Conservation (phyloP, 2,329 filamentous ascomycete species). For the Fusarium zealandicum region DNA sequence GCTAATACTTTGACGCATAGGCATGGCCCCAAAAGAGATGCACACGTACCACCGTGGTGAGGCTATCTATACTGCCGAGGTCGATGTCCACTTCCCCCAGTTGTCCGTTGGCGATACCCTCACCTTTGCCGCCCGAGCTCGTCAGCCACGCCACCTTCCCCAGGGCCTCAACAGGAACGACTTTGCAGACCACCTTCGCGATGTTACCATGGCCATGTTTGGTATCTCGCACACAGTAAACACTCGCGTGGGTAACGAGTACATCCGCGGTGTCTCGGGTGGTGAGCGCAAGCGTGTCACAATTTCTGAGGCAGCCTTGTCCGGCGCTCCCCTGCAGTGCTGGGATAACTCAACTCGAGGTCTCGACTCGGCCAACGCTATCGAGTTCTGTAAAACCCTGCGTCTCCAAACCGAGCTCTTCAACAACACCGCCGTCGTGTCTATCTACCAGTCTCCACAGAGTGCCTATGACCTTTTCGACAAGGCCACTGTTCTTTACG, state of each 20-base stretch:
- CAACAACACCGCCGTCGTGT: conserved; percentile 70
- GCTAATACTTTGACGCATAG: conserved; percentile 44
- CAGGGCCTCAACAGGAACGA: conserved; percentile 60
- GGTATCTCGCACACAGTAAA: conserved; percentile 77
- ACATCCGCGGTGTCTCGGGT: conserved; percentile 75
- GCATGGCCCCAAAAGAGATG: conserved; percentile 76
- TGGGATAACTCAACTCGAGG: conserved; percentile 79
- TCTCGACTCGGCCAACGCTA: conserved; percentile 76
- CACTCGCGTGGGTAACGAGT: conserved; percentile 78
- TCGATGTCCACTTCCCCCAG: conserved; percentile 82
- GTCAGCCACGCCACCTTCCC: conserved; percentile 68
- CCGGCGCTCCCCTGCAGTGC: conserved; percentile 66
- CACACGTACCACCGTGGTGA: conserved; percentile 80
- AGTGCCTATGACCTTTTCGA: conserved; percentile 70
- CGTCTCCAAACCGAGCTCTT: conserved; percentile 72
- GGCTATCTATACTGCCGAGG: conserved; percentile 86
- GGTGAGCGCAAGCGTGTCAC: conserved; percentile 75
- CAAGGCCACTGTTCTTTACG: conserved; percentile 65
- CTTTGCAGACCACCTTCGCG: conserved; percentile 69
- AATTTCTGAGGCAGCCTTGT: conserved; percentile 67
- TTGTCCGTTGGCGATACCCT: conserved; percentile 81
- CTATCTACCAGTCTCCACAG: conserved; percentile 76
- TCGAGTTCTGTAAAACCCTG: conserved; percentile 77
- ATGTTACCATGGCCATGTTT: conserved; percentile 79
- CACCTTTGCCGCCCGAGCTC: conserved; percentile 76